Evolutionary conservation across 352 stramenopile genomes (phyloP).

Genomic region (Globisporangium apiculatum): DNA sequence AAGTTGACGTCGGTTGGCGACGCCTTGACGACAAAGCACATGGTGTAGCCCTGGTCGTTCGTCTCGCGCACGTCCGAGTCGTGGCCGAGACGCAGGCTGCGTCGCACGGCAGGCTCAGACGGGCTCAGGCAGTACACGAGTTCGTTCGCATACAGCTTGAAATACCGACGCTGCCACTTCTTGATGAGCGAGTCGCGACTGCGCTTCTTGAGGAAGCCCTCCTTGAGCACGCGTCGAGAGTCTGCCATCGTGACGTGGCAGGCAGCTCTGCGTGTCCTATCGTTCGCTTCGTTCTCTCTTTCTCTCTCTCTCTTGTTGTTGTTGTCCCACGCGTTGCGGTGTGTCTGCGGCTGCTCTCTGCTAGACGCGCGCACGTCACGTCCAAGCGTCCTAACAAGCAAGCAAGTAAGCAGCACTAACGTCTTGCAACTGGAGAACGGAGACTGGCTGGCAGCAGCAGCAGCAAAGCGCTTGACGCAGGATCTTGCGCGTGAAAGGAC

Average conservation of each 20-base stretch:
- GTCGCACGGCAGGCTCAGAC: constrained; percentile 25
- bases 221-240: constrained; percentile 41
- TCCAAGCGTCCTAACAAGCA: no score
- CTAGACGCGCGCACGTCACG: no score
- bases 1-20: constrained; percentile 31
- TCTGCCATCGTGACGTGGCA: constrained; percentile 14
- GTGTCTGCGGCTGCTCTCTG: no score
- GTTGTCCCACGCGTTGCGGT: no score
- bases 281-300: no score
- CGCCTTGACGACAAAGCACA: constrained; percentile 51
- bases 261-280: no score
- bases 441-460: no score
- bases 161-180: constrained; percentile 62
- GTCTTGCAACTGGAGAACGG: no score
- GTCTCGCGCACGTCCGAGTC: constrained; percentile 47
- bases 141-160: constrained; percentile 53
- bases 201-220: constrained; percentile 67
- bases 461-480: no score
- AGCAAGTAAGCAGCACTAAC: no score
- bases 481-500: no score
- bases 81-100: constrained; percentile 37
- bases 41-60: constrained; percentile 57
- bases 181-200: constrained; percentile 31
- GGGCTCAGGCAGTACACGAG: constrained; percentile 48
- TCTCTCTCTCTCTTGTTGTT: no score